Conservation (phyloP, 139 green algal species). For the Tetratostichococcus sp. region DNA sequence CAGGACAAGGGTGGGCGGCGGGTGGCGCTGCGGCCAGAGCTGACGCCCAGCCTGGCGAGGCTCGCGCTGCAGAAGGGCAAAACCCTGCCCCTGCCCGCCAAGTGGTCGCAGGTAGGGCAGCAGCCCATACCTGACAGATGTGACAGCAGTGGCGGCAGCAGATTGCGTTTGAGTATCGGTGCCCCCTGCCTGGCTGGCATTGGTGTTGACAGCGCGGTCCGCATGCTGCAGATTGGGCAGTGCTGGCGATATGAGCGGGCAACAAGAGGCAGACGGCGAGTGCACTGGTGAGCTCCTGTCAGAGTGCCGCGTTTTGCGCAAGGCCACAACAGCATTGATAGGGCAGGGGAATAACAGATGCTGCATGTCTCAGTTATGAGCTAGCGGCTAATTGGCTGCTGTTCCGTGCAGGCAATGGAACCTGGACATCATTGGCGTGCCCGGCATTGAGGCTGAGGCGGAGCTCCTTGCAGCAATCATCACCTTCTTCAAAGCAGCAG, state of each 20-base stretch:
- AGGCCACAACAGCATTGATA: too few relatives aligned
- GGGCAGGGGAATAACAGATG: too few relatives aligned
- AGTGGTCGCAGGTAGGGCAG: conserved; percentile 71
- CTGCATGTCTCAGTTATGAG: too few relatives aligned
- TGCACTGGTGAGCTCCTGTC: conserved; percentile 80
- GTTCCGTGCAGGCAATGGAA: conserved; percentile 75
- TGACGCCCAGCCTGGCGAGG: conserved; percentile 89
- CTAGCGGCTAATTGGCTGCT: too few relatives aligned
- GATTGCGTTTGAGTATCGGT: too few relatives aligned
- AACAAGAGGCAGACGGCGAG: conserved; percentile 83
- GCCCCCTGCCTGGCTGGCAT: too few relatives aligned
- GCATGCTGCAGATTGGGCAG: conserved; percentile 48
- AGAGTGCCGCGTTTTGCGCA: conserved; percentile 71
- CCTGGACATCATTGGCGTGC: conserved; percentile 94
- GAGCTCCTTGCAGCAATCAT: conserved; percentile 91
- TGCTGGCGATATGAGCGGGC: conserved; percentile 97
- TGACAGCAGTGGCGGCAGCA: too few relatives aligned
- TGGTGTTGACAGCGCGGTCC: too few relatives aligned
- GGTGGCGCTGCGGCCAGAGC: conserved; percentile 89
- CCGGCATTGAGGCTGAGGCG: conserved; percentile 84
- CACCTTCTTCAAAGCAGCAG: conserved; percentile 80
- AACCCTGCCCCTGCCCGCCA: conserved; percentile 72
- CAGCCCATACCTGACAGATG: too few relatives aligned
- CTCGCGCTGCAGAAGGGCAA: conserved; percentile 67
- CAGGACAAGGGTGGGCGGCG: conserved; percentile 89